Evolutionary conservation across 768 basidiomycete genomes (phyloP).

Genomic region (Hypsizygus marmoreus): DNA sequence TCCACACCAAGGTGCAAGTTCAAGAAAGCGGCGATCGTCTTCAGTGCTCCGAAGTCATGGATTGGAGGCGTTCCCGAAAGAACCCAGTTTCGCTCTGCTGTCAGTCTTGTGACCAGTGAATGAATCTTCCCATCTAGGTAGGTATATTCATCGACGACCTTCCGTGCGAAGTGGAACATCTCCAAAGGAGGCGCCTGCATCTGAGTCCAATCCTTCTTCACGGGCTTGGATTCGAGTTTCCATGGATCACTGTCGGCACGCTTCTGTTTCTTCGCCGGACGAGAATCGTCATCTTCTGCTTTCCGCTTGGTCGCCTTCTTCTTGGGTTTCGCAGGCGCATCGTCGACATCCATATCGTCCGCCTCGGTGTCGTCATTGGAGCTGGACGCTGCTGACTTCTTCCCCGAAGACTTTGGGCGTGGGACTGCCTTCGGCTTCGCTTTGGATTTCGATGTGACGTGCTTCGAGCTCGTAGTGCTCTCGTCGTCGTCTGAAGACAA

Average conservation of each 20-base stretch:
- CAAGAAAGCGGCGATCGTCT: conserved; percentile 88
- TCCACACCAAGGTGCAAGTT: conserved; percentile 90
- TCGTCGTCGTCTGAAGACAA: conserved; percentile 38
- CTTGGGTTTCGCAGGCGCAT: conserved; percentile 34
- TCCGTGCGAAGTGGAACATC: conserved; percentile 89
- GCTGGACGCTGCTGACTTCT: conserved; percentile 20
- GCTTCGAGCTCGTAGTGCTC: conserved; percentile 18
- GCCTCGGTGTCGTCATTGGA: conserved; percentile 27
- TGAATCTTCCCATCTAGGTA: conserved; percentile 84
- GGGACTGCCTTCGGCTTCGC: conserved; percentile 19
- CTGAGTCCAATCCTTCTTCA: conserved; percentile 72
- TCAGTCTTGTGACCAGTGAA: conserved; percentile 73
- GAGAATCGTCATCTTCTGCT: conserved; percentile 37
- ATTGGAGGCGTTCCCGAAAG: conserved; percentile 96
- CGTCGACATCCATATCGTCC: conserved; percentile 64
- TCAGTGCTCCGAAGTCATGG: conserved; percentile 86
- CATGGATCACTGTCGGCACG: conserved; percentile 74
- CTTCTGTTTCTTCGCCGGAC: conserved; percentile 59
- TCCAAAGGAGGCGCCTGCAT: conserved; percentile 86
- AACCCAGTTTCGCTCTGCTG: conserved; percentile 86
- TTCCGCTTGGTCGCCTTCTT: conserved; percentile 42
- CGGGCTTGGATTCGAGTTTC: conserved; percentile 64
- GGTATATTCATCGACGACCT: conserved; percentile 94
- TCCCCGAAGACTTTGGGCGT: conserved; percentile 13
- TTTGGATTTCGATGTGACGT: conserved; percentile 24